These are phyloP conservation scores for Phytomonas sp. DNA, from an alignment of 208 protist genomes.

Conservation along the genomic window DNA sequence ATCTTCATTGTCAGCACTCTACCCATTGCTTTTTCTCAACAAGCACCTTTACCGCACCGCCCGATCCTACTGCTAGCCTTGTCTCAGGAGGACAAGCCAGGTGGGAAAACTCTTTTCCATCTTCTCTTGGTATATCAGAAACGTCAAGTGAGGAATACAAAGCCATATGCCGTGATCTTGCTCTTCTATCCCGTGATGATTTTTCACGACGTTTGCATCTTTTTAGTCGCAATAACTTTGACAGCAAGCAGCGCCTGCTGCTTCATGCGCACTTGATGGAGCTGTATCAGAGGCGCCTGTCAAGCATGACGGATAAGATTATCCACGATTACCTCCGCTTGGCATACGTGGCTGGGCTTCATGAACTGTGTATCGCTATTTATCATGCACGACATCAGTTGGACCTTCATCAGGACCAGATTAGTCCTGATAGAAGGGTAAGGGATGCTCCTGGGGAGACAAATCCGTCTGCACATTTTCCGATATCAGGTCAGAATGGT, in stretches of 20 bases:
- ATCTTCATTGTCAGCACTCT: neutral
- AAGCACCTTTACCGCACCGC: neutral
- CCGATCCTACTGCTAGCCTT: neutral
- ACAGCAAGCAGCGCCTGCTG: slow-evolving; percentile 18
- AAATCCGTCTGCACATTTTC: neutral
- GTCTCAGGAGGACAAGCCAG: neutral
- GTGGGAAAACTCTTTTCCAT: neutral
- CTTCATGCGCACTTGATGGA: slow-evolving; percentile 49
- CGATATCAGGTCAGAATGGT: neutral
- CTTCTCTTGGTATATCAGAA: neutral
- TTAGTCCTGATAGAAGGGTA: neutral
- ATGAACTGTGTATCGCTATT: slow-evolving; percentile 33
- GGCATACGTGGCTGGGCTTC: slow-evolving; percentile 40
- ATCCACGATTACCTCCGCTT: slow-evolving; percentile 50
- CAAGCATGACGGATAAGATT: slow-evolving; percentile 21
- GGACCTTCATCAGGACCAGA: slow-evolving; percentile 2
- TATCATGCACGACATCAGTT: slow-evolving; percentile 36
- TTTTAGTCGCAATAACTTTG: slow-evolving; percentile 65
- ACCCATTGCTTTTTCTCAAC: neutral
- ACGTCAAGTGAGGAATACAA: neutral
- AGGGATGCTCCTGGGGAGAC: neutral
- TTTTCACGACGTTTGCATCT: slow-evolving; percentile 44
- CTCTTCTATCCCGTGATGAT: slow-evolving; percentile 31
- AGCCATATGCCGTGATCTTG: slow-evolving; percentile 19
- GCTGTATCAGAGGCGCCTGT: slow-evolving; percentile 30